phyloP scores from a whole-genome alignment of 192 early-diverging fungal species.

The Rhizoclosmatium globosum region DNA sequence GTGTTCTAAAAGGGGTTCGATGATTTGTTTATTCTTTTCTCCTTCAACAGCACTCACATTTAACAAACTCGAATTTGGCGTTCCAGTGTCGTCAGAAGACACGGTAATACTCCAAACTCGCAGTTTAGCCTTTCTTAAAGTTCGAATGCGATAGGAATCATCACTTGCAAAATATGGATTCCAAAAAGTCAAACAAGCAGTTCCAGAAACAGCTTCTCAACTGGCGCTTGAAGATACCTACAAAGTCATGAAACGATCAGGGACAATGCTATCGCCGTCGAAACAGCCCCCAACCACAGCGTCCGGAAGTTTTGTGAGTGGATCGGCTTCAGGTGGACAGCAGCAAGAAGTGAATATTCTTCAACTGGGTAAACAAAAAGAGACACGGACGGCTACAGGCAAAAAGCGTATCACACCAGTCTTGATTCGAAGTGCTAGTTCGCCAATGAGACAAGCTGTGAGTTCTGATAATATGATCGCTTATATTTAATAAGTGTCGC shows the following conservation, averaged over 20 bases:
- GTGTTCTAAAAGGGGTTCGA: background rate
- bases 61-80: slow-evolving; percentile 71
- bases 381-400: slow-evolving; percentile 79
- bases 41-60: slow-evolving; percentile 66
- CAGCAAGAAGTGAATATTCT: background rate
- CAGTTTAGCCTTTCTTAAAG: no score
- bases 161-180: slow-evolving; percentile 49
- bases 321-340: background rate
- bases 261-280: slow-evolving; percentile 13
- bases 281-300: slow-evolving; percentile 18
- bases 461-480: background rate
- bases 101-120: slow-evolving; percentile 54
- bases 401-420: slow-evolving; percentile 83
- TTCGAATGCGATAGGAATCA: slow-evolving; percentile 31
- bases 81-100: slow-evolving; percentile 67
- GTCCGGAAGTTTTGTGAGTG: background rate
- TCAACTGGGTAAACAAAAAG: slow-evolving; percentile 55
- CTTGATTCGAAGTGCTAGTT: slow-evolving; percentile 45
- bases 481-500: background rate
- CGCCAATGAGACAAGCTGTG: slow-evolving; percentile 31
- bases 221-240: slow-evolving; percentile 48
- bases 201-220: slow-evolving; percentile 44
- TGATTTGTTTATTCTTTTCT: background rate
- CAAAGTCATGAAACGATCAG: slow-evolving; percentile 16
- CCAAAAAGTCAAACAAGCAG: slow-evolving; percentile 43